These are phyloP conservation scores for Clonostachys rhizophaga DNA, from an alignment of 2,329 filamentous ascomycete genomes.

Conservation along the genomic window DNA sequence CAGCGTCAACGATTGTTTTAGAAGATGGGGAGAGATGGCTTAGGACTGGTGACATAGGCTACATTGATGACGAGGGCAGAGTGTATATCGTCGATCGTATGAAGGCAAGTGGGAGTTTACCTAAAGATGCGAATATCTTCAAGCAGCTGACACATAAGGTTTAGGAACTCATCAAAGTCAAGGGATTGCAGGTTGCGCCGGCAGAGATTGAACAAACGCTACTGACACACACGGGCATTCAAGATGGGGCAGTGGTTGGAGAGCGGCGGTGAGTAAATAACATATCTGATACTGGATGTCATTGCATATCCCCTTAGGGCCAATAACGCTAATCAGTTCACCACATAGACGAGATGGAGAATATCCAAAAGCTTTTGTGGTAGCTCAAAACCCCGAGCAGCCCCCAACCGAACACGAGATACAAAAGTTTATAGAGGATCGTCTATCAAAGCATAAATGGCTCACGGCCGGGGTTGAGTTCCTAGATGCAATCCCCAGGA, in stretches of 20 bases:
- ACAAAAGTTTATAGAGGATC: neutral
- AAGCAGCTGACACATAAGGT: too few species aligned
- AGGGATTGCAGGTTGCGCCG: neutral
- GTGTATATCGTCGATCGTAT: neutral
- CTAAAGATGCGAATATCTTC: too few species aligned
- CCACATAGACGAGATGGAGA: neutral
- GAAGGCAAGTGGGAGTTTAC: neutral
- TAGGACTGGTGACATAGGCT: neutral
- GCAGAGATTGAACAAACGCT: neutral
- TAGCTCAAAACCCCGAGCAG: neutral
- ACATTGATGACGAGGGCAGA: neutral
- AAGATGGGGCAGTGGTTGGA: neutral
- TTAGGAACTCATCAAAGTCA: neutral
- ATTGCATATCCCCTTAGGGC: neutral
- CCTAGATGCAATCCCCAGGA: neutral
- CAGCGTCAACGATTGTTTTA: neutral
- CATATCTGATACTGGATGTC: neutral
- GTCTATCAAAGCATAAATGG: neutral
- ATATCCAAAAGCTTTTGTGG: neutral
- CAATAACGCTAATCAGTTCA: neutral
- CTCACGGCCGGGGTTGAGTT: neutral
- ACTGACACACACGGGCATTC: neutral
- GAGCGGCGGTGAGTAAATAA: neutral
- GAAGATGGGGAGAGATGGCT: neutral
- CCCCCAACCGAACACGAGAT: neutral